Base-by-base conservation (phyloP, 1,139 yeast genomes). In the Sugiyamaella paludigena region DNA sequence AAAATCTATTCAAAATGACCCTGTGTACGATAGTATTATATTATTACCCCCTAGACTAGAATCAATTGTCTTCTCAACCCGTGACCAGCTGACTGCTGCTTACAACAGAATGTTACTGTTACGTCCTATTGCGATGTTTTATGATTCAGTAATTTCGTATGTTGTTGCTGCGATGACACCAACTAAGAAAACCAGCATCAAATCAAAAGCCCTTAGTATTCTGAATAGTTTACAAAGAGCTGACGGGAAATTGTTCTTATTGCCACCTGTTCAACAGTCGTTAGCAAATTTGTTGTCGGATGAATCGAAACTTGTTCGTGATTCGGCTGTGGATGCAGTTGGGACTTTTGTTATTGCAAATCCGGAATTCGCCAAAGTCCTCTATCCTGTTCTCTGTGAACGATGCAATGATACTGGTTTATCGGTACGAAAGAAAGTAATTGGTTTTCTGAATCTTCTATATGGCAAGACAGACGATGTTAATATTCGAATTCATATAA, bases 321-420 rank as follows among this genome's bases (percentile, higher is more conserved):
- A 84, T 60, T 87, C 95, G 0, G 82, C 83, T 1, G 69, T 87
- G 27, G 95, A 87, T 40, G 72, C 88, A 45, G 67, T 87, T 28
- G 76, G 78, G 11, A 75, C 76, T 45, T 81, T 78, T 53, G 62
- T 84, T 42, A 57, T 64, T 2, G 57, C 70, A 1, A 73, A 74
- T 48, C 79, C 81, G 0, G 74, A 70, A 1, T 66, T 75, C 24
- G 71, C 77, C 27, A 68, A 69, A 9, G 76, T 75, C 30, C 81
- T 80, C 55, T 78, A 78, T 61, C 67, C 63, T 26, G 72, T 78
- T 9, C 68, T 85, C 8, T 72, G 81, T 42, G 75, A 72, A 8
- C 67, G 82, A 55, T 62, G 80, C 36, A 58, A 62, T 54, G 94
- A 87, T 59, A 77, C 77, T 11, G 85, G 94, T 51, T 61, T 81